Base-by-base conservation (phyloP, 768 basidiomycete genomes). In the Austroboletus eburneus region DNA sequence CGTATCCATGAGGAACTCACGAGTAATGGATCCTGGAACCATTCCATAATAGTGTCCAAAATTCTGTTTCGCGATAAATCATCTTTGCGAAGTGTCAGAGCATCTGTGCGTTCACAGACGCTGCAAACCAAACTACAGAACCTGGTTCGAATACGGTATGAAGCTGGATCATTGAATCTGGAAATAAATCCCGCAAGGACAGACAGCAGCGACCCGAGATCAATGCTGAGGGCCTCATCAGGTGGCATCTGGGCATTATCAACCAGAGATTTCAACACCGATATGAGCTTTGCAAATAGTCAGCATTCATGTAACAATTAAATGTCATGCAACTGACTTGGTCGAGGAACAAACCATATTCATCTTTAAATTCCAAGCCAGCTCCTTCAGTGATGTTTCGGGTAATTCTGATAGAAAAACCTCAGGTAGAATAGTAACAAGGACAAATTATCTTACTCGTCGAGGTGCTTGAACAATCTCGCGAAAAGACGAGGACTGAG, bases 21-120 rank as follows among this genome's bases (percentile, higher is more conserved):
- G 48, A 59, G 54, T 14, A 69, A 47, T 8, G 76, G 70, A 42
- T 79, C 75, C 50, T 77, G 73, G 34, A 88, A 79, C 91, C 91
- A 95, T 36, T 85, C 81, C 60, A 85, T 72, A n/a, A 94, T 69
- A 25, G 78, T 75, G 49, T 93, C 88, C 21, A 91, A 71, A 32
- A 91, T 77, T 30, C 74, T 72, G 61, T 89, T 85, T 12, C 89
- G 79, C 13, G 80, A 72, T 44, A 68, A 65, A 50, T 73, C 79
- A 55, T 88, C 86, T 62, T 83, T 87, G 14, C 82, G 82, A 52
- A 86, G 62, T 20, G 75, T 74, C 18, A 90, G 62, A 7, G 74
- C 71, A 45, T 85, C 84, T 4, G 74, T 69, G 20, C 82, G 79
- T 33, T 75, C 74, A 56, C 85, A 81, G 14, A 85, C 74, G 35